Evolutionary conservation across 148 eudicot species (phyloP), one percentile per base, ranked within the genome.

Genomic region (Chenopodium berlandieri): DNA sequence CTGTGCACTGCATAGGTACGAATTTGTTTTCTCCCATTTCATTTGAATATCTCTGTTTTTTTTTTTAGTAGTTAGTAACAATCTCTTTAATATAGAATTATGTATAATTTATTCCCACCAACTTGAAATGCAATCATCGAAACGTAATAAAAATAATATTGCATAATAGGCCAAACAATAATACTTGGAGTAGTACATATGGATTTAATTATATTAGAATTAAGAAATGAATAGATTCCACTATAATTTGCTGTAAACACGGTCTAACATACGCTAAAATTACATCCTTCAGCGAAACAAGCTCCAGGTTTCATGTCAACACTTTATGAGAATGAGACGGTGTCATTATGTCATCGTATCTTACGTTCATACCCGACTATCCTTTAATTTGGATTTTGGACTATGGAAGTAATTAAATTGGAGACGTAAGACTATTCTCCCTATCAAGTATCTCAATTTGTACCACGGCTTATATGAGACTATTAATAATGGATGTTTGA

Each of bases 211-310:
- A 56, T 4, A 37, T 5, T 40, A 40, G 44, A 52, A 52, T 52
- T 52, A 10, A 56, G 17, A 56, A 56, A 56, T 56, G 22, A 56
- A 3, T 67, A 67, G 14, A 23, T 67, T 27, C 20, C 32, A 23
- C 16, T 25, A 10, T 66, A 25, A 23, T 66, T 25, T 25, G 70
- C 16, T 66, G 70, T 66, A 56, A 14, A 56, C 62, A 17, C 56
- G 75, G 17, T 44, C 11, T 19, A 17, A 32, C 16, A 72, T 72
- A n/a, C 56, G 54, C 54, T 44, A 72, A 69, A 44, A 22, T 46
- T 16, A 40, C 31, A 9, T 72, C 30, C 54, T 72, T 44, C 75
- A 72, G 75, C 75, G 75, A 72, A 72, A 72, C 56, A 72, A 8
- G 75, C 54, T 72, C 75, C 75, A 20, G 27, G 75, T 72, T 72